These are phyloP conservation scores for Hirsutella thompsonii DNA, from an alignment of 2,329 filamentous ascomycete genomes.

Conservation along the genomic window DNA sequence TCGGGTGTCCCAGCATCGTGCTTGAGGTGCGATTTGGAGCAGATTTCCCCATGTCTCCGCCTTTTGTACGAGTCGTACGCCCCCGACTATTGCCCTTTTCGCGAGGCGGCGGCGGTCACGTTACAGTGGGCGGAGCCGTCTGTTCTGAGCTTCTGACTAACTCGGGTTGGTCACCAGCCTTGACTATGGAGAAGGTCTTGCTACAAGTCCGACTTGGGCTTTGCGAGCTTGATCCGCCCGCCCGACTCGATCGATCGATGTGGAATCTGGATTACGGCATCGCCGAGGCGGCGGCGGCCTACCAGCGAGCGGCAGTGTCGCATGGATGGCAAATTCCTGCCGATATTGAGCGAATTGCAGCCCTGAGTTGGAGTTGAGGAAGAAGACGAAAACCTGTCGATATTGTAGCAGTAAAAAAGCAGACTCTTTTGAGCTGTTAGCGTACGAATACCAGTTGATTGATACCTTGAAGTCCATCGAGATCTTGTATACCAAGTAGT, in stretches of 20 bases:
- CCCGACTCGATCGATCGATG: constrained; percentile 39
- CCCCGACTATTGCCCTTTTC: constrained; percentile 65
- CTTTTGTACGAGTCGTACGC: constrained; percentile 72
- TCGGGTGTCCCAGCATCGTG: constrained; percentile 53
- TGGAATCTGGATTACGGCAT: constrained; percentile 45
- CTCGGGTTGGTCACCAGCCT: constrained; percentile 65
- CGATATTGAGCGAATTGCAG: constrained; percentile 37
- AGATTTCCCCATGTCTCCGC: constrained; percentile 65
- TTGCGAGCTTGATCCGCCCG: constrained; percentile 57
- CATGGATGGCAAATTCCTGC: constrained; percentile 65
- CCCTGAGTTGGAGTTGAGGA: neutral
- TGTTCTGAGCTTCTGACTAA: constrained; percentile 77
- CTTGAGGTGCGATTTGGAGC: constrained; percentile 71
- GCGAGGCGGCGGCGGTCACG: constrained; percentile 69
- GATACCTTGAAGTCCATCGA: too few relatives aligned
- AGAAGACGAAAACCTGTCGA: too few relatives aligned
- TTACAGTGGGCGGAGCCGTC: constrained; percentile 73
- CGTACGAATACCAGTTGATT: too few relatives aligned
- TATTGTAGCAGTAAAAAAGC: too few relatives aligned
- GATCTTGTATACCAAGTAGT: too few relatives aligned
- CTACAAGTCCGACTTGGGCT: constrained; percentile 72
- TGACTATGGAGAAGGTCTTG: constrained; percentile 65
- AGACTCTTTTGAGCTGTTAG: too few relatives aligned
- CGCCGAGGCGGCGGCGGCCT: constrained; percentile 61
- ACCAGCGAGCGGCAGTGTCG: constrained; percentile 45